Evolutionary conservation across 352 stramenopile genomes (phyloP), one percentile per base, ranked within the genome.

Genomic region (Aphanomyces stellatus): DNA sequence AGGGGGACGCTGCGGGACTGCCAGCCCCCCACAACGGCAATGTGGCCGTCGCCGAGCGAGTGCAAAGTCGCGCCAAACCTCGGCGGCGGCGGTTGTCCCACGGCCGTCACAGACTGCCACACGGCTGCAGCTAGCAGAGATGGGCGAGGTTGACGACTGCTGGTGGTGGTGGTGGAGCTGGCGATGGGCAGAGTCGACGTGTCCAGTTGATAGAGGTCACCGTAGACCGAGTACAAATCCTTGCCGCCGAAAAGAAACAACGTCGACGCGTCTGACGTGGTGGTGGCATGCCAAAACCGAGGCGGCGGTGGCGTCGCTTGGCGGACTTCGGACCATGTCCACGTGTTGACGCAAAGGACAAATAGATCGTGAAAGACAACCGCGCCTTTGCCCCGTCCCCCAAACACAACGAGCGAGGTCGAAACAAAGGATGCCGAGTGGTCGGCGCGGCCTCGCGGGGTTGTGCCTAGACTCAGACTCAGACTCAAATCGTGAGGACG

Each of bases 221-320:
- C 60, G 37, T 67, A 67, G 22, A 67, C 60, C 19, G 22, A 33
- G 24, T 67, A 35, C 4, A 67, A 19, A 53, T 67, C 60, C 24
- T 67, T 67, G 28, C 60, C 60, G 3, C 60, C 60, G 41, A 67
- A 67, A 11, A 43, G 15, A 43, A 49, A 67, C 30, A 59, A 10
- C 11, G 19, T 7, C 8, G 17, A 0, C 15, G 27, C 11, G 27
- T 31, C 5, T n/a, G n/a, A n/a, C 10, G 24, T 6, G 33, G 51
- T 41, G 22, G 27, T 11, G 5, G 60, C 34, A 48, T 67, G 60
- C 60, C 60, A 67, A 22, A 67, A 67, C 3, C 40, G 30, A 11
- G n/a, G 37, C n/a, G 35, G 25, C 2, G 30, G 60, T 8, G 19
- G 11, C 2, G 4, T 15, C 4, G 30, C 7, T 5, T 19, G 37